These are phyloP conservation scores for Aspergillus floridensis DNA, from an alignment of 2,329 filamentous ascomycete species.

Conservation along the genomic window DNA sequence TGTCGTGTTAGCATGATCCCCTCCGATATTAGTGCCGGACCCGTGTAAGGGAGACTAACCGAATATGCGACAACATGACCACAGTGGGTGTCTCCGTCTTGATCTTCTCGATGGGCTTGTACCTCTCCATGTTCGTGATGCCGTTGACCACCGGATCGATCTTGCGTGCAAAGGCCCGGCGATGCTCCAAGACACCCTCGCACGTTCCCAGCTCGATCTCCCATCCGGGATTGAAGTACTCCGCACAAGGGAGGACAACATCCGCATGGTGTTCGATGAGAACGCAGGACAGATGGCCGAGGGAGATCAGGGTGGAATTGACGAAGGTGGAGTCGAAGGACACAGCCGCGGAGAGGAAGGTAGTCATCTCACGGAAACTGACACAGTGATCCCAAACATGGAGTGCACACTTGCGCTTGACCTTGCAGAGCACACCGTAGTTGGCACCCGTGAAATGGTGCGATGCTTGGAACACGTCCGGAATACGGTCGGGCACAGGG, in stretches of 20 bases:
- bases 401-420: constrained; percentile 57
- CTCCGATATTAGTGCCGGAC: too few species aligned
- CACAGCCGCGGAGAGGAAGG: constrained; percentile 47
- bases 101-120: constrained; percentile 58
- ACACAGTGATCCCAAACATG: constrained; percentile 65
- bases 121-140: constrained; percentile 62
- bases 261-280: constrained; percentile 51
- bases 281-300: constrained; percentile 21
- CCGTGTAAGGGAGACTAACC: constrained; percentile 12
- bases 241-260: constrained; percentile 55
- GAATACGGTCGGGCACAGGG: constrained; percentile 16
- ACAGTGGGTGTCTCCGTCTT: constrained; percentile 59
- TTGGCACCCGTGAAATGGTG: constrained; percentile 60
- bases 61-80: constrained; percentile 60
- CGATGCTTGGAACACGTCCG: constrained; percentile 46
- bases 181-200: constrained; percentile 55
- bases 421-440: constrained; percentile 60
- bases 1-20: background rate
- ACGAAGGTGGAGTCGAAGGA: constrained; percentile 36
- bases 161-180: constrained; percentile 56
- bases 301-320: constrained; percentile 42
- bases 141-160: constrained; percentile 65
- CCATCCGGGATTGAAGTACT: constrained; percentile 64
- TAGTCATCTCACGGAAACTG: constrained; percentile 56
- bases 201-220: constrained; percentile 60